Evolutionary conservation across 2,329 filamentous ascomycete species (phyloP).

Genomic region (Ilyonectria robusta): DNA sequence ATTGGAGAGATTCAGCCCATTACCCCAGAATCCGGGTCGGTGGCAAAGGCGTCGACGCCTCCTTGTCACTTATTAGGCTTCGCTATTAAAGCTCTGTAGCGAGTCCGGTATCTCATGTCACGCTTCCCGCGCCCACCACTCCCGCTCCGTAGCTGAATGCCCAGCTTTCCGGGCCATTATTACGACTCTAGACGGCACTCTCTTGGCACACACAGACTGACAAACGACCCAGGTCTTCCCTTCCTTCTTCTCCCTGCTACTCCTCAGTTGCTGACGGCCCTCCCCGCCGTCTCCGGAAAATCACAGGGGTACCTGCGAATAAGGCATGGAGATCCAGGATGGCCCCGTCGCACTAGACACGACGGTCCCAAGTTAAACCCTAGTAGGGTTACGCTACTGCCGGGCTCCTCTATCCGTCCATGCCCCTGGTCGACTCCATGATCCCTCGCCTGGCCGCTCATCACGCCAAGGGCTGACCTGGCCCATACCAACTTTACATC

Average conservation of each 20-base stretch:
- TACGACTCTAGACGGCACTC: too few species aligned
- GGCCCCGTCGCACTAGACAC: conserved; percentile 6
- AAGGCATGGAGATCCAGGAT: conserved; percentile 1
- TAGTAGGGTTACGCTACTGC: conserved; percentile 9
- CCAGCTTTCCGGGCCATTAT: neutral
- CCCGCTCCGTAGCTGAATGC: neutral
- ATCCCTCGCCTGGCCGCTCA: neutral
- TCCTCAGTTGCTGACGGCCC: too few species aligned
- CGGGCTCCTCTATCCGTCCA: neutral
- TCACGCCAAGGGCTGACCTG: neutral
- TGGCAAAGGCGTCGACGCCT: neutral
- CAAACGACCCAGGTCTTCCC: too few species aligned
- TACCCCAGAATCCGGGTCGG: neutral
- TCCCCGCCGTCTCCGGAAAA: neutral
- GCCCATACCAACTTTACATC: neutral
- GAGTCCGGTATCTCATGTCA: neutral
- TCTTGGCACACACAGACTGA: too few species aligned
- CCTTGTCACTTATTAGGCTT: neutral
- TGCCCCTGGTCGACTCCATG: neutral
- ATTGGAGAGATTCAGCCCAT: too few species aligned
- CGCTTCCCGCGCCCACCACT: neutral
- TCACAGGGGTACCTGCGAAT: neutral
- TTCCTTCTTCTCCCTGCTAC: too few species aligned
- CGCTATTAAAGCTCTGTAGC: neutral
- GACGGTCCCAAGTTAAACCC: conserved; percentile 10